These are phyloP conservation scores for Vitis hybrid DNA, from an alignment of 177 flowering plant species.

Conservation along the genomic window DNA sequence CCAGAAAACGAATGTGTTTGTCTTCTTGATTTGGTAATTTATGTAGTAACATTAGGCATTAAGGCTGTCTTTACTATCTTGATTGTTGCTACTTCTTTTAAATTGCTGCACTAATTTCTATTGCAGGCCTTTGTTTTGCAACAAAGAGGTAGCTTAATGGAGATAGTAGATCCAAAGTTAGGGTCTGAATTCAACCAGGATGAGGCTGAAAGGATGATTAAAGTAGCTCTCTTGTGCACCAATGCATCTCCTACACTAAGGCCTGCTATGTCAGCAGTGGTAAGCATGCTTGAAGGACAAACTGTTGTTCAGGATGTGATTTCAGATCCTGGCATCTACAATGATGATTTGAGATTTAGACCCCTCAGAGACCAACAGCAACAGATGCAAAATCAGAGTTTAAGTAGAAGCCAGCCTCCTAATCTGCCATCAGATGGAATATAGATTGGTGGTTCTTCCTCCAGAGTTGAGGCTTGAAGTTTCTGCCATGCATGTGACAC, in stretches of 20 bases:
- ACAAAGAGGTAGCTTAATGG: slow-evolving; percentile 11
- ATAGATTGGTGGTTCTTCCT: too few relatives aligned
- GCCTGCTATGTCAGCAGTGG: slow-evolving; percentile 19
- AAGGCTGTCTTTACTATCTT: too few relatives aligned
- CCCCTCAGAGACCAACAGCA: background rate
- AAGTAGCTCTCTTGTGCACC: slow-evolving; percentile 15
- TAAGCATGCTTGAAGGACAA: slow-evolving; percentile 20
- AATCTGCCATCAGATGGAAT: too few relatives aligned
- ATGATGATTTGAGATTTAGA: slow-evolving; percentile 4
- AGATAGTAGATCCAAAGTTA: slow-evolving; percentile 16
- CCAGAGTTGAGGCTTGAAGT: too few relatives aligned
- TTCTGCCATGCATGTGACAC: too few relatives aligned
- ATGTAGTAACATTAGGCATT: too few relatives aligned
- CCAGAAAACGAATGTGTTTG: too few relatives aligned
- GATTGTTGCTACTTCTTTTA: too few relatives aligned
- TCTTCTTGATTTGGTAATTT: too few relatives aligned
- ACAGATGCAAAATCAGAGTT: background rate
- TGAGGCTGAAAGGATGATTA: slow-evolving; percentile 7
- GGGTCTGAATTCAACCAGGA: slow-evolving; percentile 1
- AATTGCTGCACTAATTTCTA: too few relatives aligned
- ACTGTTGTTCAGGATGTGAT: background rate
- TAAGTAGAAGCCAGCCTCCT: background rate
- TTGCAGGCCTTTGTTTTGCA: slow-evolving; percentile 6
- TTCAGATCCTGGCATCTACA: background rate
- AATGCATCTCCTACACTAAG: slow-evolving; percentile 12